Evolutionary conservation across 2,329 filamentous ascomycete species (phyloP), one percentile per base, ranked within the genome.

Genomic region (Orbilia oligospora): DNA sequence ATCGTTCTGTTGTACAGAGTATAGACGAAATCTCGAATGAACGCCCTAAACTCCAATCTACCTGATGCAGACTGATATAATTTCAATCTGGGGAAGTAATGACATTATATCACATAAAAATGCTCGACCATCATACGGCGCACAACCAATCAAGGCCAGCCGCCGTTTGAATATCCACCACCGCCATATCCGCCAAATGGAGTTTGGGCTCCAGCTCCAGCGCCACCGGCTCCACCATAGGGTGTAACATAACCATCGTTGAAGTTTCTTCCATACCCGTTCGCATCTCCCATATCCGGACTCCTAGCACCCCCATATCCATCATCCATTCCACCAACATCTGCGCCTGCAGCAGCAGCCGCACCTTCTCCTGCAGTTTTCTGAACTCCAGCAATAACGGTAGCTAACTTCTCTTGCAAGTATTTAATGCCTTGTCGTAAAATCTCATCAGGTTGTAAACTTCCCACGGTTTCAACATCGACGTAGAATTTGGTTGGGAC

Each of bases 391-490:
- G 89, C 87, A 78, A 97, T 91, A 46, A 97, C 89, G 3, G 88
- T 88, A 1, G 94, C 96, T 41, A 99, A 89, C 86, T 99, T 99
- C 81, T 92, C 89, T 84, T 98, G 96, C 71, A 99, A 87, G 30
- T 93, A 91, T 80, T 92, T 90, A 84, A 99, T 97, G 38, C 94
- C 94, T 82, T 93, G 90, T 82, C 94, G 91, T 65, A 99, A 90
- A 81, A 98, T 96, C 80, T 90, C 89, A 83, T 99, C 95, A 0
- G 96, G 95, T 33, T 96, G 93, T 78, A 98, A 89, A 82, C 91
- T 93, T 41, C 96, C 96, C 44, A 92, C 91, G 56, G 92, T 91
- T 85, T 99, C 96, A 56, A 99, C 91, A 83, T 97, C 94, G 83
- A 95, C 92, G 87, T 97, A 99, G 87, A 97, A 99, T 81, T 89